Percentiles rank a stretch among this genome's conserved stretches.
Evolutionary conservation across 805 yeast genomes (phyloP).

Genomic region (Middelhovenomyces tepae): DNA sequence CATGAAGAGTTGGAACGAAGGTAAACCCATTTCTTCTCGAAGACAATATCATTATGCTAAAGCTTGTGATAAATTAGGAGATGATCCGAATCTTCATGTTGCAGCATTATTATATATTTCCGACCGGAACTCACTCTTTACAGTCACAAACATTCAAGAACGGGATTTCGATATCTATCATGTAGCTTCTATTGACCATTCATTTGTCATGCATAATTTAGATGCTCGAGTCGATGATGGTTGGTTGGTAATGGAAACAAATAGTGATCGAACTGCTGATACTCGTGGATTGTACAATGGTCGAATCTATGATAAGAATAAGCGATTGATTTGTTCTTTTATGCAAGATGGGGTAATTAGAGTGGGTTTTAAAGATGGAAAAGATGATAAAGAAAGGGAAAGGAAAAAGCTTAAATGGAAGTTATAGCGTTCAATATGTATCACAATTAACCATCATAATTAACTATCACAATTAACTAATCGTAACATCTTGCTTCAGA

Average conservation of each 20-base stretch:
- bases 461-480: too few relatives aligned
- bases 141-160: conserved; percentile 22
- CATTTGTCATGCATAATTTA: conserved; percentile 23
- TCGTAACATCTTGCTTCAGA: too few relatives aligned
- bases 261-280: conserved; percentile 22
- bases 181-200: conserved; percentile 25
- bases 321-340: conserved; percentile 21
- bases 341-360: conserved; percentile 23
- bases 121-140: conserved; percentile 27
- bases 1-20: conserved; percentile 15
- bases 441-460: too few relatives aligned
- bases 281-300: conserved; percentile 25
- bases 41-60: conserved; percentile 22
- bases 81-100: conserved; percentile 20
- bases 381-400: too few relatives aligned
- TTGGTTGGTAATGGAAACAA: conserved; percentile 25
- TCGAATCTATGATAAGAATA: conserved; percentile 18
- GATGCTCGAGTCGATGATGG: conserved; percentile 16
- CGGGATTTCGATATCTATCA: conserved; percentile 8
- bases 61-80: conserved; percentile 12
- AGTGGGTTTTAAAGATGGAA: conserved; percentile 3
- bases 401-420: too few relatives aligned
- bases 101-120: conserved; percentile 26
- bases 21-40: conserved; percentile 12
- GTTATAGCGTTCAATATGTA: too few relatives aligned